phyloP scores from a whole-genome alignment of 371 early-diverging fungal species.

The Mucor saturninus region DNA sequence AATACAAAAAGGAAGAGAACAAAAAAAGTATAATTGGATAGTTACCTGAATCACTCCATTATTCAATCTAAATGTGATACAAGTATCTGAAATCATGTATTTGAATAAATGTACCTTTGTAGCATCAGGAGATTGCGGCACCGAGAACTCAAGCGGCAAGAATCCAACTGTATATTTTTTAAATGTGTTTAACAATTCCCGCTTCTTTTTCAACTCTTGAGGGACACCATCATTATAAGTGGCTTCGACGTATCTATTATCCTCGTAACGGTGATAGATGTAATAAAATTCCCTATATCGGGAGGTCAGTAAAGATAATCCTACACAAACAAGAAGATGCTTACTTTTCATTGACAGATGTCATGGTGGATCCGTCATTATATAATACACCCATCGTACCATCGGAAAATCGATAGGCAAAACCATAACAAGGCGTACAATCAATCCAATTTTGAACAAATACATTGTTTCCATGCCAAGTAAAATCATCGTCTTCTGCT shows the following conservation, averaged over 20 bases:
- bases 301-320: neutral
- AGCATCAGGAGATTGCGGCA: slow-evolving; percentile 16
- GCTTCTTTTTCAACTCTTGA: slow-evolving; percentile 15
- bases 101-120: slow-evolving; percentile 64
- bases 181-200: slow-evolving; percentile 1
- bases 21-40: no score
- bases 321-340: neutral
- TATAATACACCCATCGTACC: slow-evolving; percentile 83
- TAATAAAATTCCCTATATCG: slow-evolving; percentile 10
- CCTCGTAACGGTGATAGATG: slow-evolving; percentile 5
- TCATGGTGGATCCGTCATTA: slow-evolving; percentile 79
- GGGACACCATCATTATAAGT: slow-evolving; percentile 17
- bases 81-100: slow-evolving; percentile 66
- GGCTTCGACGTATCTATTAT: slow-evolving; percentile 25
- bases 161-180: slow-evolving; percentile 1
- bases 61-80: slow-evolving; percentile 74
- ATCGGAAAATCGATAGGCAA: slow-evolving; percentile 84
- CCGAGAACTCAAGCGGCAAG: slow-evolving; percentile 26
- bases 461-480: slow-evolving; percentile 31
- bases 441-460: slow-evolving; percentile 84
- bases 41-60: slow-evolving; percentile 74
- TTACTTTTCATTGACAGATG: slow-evolving; percentile 57
- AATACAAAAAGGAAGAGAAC: no score
- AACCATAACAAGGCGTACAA: slow-evolving; percentile 75
- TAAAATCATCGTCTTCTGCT: slow-evolving; percentile 4